A percentile compares a stretch with the other conserved stretches of the same genome.
Conservation (phyloP, 495 filamentous ascomycete genomes). For the Eremomyces bilateralis region DNA sequence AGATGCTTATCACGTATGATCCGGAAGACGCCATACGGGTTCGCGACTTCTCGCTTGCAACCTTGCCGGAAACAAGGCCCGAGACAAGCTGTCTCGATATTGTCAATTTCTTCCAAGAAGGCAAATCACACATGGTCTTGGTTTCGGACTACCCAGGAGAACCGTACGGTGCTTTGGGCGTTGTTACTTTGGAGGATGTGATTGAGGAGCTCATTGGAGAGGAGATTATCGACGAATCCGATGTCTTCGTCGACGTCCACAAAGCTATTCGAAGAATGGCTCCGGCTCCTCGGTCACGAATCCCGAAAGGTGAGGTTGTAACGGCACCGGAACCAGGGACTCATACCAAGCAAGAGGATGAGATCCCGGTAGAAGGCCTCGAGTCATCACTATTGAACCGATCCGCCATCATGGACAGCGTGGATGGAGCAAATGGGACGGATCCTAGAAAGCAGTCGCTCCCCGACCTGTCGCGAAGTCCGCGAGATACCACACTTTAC, state of each 20-base stretch:
- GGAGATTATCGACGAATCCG: constrained; percentile 66
- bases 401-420: constrained; percentile 2
- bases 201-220: constrained; percentile 97
- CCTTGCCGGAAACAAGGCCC: constrained; percentile 79
- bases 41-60: constrained; percentile 75
- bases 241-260: constrained; percentile 91
- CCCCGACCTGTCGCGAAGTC: constrained; percentile 5
- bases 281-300: constrained; percentile 38
- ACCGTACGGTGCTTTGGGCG: constrained; percentile 71
- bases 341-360: constrained; percentile 1
- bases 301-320: constrained; percentile 32
- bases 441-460: constrained; percentile 3
- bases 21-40: constrained; percentile 76
- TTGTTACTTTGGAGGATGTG: constrained; percentile 91
- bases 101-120: constrained; percentile 98
- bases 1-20: constrained; percentile 96
- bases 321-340: background rate
- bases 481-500: constrained; percentile 23
- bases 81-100: constrained; percentile 95
- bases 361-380: too few relatives aligned
- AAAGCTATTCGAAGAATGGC: constrained; percentile 76
- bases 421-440: constrained; percentile 5
- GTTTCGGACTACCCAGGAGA: constrained; percentile 80
- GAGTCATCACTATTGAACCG: too few relatives aligned
- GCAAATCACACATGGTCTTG: constrained; percentile 96